Conservation (phyloP, 306 rosid species). For the Lagenaria siceraria region DNA sequence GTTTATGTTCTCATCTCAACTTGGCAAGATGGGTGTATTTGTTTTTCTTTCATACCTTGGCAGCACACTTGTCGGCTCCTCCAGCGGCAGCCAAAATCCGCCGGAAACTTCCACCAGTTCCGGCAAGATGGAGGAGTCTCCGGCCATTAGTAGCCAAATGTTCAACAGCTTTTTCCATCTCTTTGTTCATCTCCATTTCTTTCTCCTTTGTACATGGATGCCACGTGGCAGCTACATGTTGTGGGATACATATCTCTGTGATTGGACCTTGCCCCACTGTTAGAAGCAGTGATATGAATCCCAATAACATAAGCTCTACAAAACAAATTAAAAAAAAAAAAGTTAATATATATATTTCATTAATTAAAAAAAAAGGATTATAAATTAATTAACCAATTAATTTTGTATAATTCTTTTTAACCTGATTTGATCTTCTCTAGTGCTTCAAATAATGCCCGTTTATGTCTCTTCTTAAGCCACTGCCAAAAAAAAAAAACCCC, state of each 20-base stretch:
- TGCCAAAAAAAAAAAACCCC: no score
- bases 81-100: slow-evolving; percentile 42
- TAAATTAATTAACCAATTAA: neutral
- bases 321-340: neutral
- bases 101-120: slow-evolving; percentile 9
- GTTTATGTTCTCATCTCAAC: neutral
- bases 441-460: slow-evolving; percentile 51
- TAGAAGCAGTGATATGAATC: slow-evolving; percentile 73
- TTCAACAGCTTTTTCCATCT: neutral
- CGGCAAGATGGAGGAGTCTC: slow-evolving; percentile 20
- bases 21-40: neutral
- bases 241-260: slow-evolving; percentile 49
- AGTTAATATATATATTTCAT: neutral
- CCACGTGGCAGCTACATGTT: slow-evolving; percentile 48
- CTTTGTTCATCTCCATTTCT: neutral
- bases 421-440: slow-evolving; percentile 83
- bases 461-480: slow-evolving; percentile 74
- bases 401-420: neutral
- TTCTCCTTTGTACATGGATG: slow-evolving; percentile 39
- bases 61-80: slow-evolving; percentile 38
- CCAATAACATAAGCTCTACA: slow-evolving; percentile 79
- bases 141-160: slow-evolving; percentile 6
- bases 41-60: slow-evolving; percentile 9
- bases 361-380: no score
- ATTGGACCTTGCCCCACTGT: slow-evolving; percentile 60